Evolutionary conservation across 2,329 filamentous ascomycete species (phyloP), one percentile per base, ranked within the genome.

Genomic region (Cladosporium sp.): DNA sequence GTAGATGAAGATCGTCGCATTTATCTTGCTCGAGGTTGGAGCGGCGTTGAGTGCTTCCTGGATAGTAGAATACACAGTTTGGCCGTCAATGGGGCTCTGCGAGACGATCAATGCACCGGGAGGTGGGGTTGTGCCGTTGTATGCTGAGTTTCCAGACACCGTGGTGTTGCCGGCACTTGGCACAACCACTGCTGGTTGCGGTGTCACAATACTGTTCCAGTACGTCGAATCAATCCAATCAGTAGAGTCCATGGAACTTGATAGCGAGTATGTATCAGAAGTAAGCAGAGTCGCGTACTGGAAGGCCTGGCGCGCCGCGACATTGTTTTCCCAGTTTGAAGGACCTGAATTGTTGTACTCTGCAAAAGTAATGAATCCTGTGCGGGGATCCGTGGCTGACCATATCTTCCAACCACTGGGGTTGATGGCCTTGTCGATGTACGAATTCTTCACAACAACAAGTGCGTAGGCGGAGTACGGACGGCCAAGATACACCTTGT

Each of bases 181-280:
- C n/a, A 66, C 66, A 1, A 67, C 39, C 4, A 67, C 63, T 5
- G 69, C 65, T 18, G 72, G 74, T 30, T 68, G 67, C 7, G 78
- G 78, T 1, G 77, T 78, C 4, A 69, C 66, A 21, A 80, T 79
- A 0, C 74, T 74, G 61, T 75, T 71, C 73, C 72, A 80, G 67
- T 78, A 79, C 5, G 77, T 78, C 72, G 74, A 73, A 64, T 79
- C 77, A 36, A 79, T 79, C 77, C 77, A 79, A 2, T 72, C 70
- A 16, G 75, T 77, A 1, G 73, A 75, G 51, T 76, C 76, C 76
- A 79, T 78, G 0, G 77, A 74, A 23, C 70, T 69, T 2, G 70
- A 65, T 1, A 79, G 68, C 14, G 70, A 53, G 66, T 77, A 78
- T 43, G 73, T 72, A 46, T 80, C 78, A 10, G 75, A 76, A 0